Evolutionary conservation across 2,329 filamentous ascomycete genomes (phyloP).

Genomic region (Beauveria sp.): DNA sequence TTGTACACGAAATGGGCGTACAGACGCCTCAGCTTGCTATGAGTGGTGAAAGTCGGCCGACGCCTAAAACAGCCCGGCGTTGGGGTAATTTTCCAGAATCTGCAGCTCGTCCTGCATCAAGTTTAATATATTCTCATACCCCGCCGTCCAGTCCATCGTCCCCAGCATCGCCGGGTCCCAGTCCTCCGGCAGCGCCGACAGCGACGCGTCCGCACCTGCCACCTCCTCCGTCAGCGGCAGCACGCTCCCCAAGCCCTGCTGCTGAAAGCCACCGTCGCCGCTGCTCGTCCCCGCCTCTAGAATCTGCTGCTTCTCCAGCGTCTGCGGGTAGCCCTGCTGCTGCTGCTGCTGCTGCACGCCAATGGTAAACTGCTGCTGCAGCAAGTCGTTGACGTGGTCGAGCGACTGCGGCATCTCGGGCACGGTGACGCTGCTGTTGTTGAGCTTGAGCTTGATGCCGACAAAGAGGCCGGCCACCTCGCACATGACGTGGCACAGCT

Average conservation of each 20-base stretch:
- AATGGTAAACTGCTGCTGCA: slow-evolving; percentile 13
- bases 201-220: not conserved
- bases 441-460: slow-evolving; percentile 36
- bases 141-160: slow-evolving; percentile 7
- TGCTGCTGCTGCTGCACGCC: not conserved
- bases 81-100: slow-evolving; percentile 5
- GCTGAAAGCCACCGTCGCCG: not conserved
- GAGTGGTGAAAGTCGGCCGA: not conserved
- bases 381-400: slow-evolving; percentile 38
- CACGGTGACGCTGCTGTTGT: slow-evolving; percentile 1
- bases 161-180: slow-evolving; percentile 1
- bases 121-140: slow-evolving; percentile 8
- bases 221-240: not conserved
- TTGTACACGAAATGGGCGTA: not conserved
- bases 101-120: slow-evolving; percentile 9
- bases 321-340: not conserved
- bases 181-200: not conserved
- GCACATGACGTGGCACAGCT: slow-evolving; percentile 53
- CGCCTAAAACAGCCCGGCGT: not conserved
- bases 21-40: not conserved
- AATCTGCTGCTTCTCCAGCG: not conserved
- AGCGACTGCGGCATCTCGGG: slow-evolving; percentile 36
- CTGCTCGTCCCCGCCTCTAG: not conserved
- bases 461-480: slow-evolving; percentile 56
- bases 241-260: not conserved